These are phyloP conservation scores for Starmera stellimalicola DNA, from an alignment of 1,139 yeast genomes.

Conservation along the genomic window DNA sequence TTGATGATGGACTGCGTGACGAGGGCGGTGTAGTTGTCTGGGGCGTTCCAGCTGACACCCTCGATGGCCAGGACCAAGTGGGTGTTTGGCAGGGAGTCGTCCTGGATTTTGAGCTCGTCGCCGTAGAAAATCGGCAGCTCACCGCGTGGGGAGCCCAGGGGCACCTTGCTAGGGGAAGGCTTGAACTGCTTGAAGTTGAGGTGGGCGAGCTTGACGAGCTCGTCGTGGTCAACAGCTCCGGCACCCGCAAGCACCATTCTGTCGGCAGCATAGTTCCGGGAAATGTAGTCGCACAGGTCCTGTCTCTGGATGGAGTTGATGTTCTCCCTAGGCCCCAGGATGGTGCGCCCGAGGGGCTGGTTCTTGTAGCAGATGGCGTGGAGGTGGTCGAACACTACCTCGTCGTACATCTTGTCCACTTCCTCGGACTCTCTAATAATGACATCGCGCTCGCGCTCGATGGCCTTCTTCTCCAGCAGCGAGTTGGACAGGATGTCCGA, in stretches of 20 bases:
- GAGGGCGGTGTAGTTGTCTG: slow-evolving; percentile 90
- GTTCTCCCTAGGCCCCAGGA: slow-evolving; percentile 87
- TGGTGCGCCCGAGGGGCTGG: slow-evolving; percentile 96
- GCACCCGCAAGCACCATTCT: slow-evolving; percentile 96
- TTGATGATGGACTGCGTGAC: slow-evolving; percentile 97
- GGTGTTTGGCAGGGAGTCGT: slow-evolving; percentile 76
- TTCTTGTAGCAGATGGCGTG: slow-evolving; percentile 87
- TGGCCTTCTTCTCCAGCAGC: slow-evolving; percentile 70
- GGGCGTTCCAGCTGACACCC: slow-evolving; percentile 96
- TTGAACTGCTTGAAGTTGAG: slow-evolving; percentile 70
- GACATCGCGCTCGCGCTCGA: slow-evolving; percentile 93
- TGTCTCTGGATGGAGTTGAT: slow-evolving; percentile 69
- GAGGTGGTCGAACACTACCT: slow-evolving; percentile 92
- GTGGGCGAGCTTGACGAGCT: slow-evolving; percentile 68
- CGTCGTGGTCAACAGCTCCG: slow-evolving; percentile 86
- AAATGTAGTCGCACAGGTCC: slow-evolving; percentile 73
- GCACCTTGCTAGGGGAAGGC: slow-evolving; percentile 51
- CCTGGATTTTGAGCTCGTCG: slow-evolving; percentile 79
- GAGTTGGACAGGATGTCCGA: slow-evolving; percentile 86
- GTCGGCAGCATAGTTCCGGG: slow-evolving; percentile 87
- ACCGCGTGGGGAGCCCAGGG: slow-evolving; percentile 68
- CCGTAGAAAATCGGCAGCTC: slow-evolving; percentile 77
- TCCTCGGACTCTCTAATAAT: slow-evolving; percentile 95
- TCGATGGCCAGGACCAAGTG: slow-evolving; percentile 94
- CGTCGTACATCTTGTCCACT: slow-evolving; percentile 96